Conservation (phyloP, 371 early-diverging fungal genomes). For the Lichtheimia corymbifera region DNA sequence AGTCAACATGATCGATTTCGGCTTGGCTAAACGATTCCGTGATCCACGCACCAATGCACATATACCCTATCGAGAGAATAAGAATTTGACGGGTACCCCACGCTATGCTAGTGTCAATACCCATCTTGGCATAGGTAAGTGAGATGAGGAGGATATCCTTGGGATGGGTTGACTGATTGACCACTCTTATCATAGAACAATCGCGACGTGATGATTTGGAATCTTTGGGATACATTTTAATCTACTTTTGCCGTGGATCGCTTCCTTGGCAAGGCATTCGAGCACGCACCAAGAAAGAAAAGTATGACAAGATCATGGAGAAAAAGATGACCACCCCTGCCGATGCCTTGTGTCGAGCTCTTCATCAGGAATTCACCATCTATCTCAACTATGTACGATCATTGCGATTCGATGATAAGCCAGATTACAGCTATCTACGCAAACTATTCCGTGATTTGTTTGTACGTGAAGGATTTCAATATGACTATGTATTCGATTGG, state of each 20-base stretch:
- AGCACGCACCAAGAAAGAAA: conserved; percentile 98
- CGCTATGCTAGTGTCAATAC: conserved; percentile 99
- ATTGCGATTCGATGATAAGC: conserved; percentile 98
- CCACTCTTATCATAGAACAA: conserved; percentile 70
- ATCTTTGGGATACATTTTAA: conserved; percentile 97
- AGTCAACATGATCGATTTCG: conserved; percentile 99
- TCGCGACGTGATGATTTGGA: conserved; percentile 99
- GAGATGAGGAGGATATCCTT: neutral
- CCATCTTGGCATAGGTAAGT: conserved; percentile 91
- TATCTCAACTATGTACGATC: conserved; percentile 97
- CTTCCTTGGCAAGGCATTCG: conserved; percentile 99
- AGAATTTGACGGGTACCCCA: conserved; percentile 99
- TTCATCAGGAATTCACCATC: conserved; percentile 94
- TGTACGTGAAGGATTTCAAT: conserved; percentile 93
- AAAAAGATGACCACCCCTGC: conserved; percentile 98
- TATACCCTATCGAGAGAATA: conserved; percentile 97
- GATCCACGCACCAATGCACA: conserved; percentile 95
- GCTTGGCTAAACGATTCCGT: conserved; percentile 96
- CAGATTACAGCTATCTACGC: conserved; percentile 97
- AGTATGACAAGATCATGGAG: conserved; percentile 99
- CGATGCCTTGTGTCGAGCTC: conserved; percentile 93
- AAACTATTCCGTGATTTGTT: conserved; percentile 96
- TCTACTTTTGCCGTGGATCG: conserved; percentile 98
- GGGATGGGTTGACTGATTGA: too few species aligned
- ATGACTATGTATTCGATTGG: conserved; percentile 99